Conservation (phyloP, 176 grass and related monocot species). For the Oryza coarctata region DNA sequence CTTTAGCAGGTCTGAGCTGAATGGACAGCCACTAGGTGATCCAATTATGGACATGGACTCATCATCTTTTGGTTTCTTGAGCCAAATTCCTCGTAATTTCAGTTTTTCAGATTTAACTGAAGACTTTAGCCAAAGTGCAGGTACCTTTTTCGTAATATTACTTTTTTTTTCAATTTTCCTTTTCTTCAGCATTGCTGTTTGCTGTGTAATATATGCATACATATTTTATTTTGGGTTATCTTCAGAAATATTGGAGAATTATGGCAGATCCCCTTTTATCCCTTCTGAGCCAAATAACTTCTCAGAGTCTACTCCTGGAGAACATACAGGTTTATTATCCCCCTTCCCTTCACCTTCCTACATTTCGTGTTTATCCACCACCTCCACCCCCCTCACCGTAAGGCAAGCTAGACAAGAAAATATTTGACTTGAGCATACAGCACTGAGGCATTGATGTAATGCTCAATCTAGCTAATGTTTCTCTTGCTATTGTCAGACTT, state of each 20-base stretch:
- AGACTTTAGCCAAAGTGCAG: conserved; percentile 89
- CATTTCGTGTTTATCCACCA: not conserved
- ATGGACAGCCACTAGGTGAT: conserved; percentile 60
- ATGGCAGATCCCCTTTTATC: conserved; percentile 97
- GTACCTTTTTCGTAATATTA: conserved; percentile 38
- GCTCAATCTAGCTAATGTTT: conserved; percentile 35
- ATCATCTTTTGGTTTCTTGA: conserved; percentile 76
- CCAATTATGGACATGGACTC: conserved; percentile 76
- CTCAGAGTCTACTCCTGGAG: conserved; percentile 58
- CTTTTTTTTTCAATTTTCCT: not conserved
- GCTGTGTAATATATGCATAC: not conserved
- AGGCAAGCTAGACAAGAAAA: not conserved
- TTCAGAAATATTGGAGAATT: conserved; percentile 95
- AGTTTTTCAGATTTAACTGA: conserved; percentile 97
- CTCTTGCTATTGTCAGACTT: conserved; percentile 51
- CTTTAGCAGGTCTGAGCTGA: conserved; percentile 83
- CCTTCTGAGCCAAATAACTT: conserved; percentile 76
- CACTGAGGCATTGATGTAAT: conserved; percentile 8
- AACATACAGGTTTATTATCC: conserved; percentile 47
- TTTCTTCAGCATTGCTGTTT: conserved; percentile 16
- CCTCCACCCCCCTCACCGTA: not conserved
- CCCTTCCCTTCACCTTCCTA: not conserved
- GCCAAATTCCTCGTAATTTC: conserved; percentile 95
- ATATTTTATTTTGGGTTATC: conserved; percentile 25
- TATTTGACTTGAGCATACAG: conserved; percentile 17